These are phyloP conservation scores for Canavalia ensiformis DNA, from an alignment of 306 rosid genomes.

Conservation along the genomic window DNA sequence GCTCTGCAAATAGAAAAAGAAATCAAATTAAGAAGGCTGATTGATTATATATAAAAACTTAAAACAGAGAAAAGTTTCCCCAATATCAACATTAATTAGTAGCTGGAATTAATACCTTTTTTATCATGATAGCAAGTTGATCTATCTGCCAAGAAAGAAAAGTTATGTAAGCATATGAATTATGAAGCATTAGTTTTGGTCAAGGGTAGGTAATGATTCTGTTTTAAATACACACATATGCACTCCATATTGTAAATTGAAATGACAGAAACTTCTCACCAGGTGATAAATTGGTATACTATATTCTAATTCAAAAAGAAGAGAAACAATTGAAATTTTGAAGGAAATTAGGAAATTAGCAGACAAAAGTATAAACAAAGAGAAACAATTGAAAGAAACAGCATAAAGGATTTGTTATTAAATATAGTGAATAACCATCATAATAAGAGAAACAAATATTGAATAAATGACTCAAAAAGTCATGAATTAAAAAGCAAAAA, in stretches of 20 bases:
- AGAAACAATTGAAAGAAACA: conserved; percentile 37
- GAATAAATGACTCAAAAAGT: conserved; percentile 17
- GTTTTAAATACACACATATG: not conserved
- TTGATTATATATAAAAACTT: conserved; percentile 24
- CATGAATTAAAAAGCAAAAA: not conserved
- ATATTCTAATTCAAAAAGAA: conserved; percentile 24
- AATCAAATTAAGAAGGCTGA: conserved; percentile 39
- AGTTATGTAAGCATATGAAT: conserved; percentile 47
- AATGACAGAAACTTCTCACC: conserved; percentile 38
- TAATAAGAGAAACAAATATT: conserved; percentile 26
- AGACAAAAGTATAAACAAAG: conserved; percentile 7
- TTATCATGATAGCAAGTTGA: conserved; percentile 73
- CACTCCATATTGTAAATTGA: not conserved
- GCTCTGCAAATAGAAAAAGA: conserved; percentile 73
- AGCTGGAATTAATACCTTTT: conserved; percentile 64
- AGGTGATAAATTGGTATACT: conserved; percentile 17
- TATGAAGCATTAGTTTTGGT: conserved; percentile 24
- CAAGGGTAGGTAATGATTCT: conserved; percentile 6
- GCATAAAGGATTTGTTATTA: conserved; percentile 10
- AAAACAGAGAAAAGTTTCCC: conserved; percentile 25
- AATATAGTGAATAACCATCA: conserved; percentile 8
- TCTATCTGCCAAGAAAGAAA: conserved; percentile 70
- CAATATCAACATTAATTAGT: conserved; percentile 41
- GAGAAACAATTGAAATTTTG: conserved; percentile 31
- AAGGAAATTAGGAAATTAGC: not conserved